Percentiles rank a stretch among this genome's conserved stretches.
These are phyloP conservation scores for Astragalus glycyphyllos DNA, from an alignment of 306 rosid genomes.

Conservation along the genomic window DNA sequence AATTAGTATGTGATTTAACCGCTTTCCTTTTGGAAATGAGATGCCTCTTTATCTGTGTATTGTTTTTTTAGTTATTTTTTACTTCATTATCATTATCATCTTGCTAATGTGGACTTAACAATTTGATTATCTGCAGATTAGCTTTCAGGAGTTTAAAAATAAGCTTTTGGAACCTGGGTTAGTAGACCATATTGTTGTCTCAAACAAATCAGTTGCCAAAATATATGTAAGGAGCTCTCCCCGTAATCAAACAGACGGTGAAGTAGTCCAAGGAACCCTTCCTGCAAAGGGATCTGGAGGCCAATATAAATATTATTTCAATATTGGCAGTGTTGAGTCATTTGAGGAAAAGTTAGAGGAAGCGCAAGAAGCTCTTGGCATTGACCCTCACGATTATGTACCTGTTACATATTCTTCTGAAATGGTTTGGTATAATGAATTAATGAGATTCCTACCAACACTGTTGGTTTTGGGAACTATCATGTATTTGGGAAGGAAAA, in stretches of 20 bases:
- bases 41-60: conserved; percentile 16
- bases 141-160: conserved; percentile 95
- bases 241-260: conserved; percentile 60
- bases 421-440: conserved; percentile 75
- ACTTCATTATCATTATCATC: conserved; percentile 10
- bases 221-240: conserved; percentile 77
- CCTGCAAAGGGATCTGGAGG: conserved; percentile 59
- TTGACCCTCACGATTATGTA: conserved; percentile 81
- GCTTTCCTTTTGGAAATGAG: conserved; percentile 14
- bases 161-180: conserved; percentile 93
- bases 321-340: conserved; percentile 92
- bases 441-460: conserved; percentile 80
- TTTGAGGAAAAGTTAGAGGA: conserved; percentile 98
- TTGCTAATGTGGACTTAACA: conserved; percentile 27
- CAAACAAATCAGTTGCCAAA: conserved; percentile 95
- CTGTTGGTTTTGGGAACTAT: conserved; percentile 73
- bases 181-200: conserved; percentile 87
- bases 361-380: conserved; percentile 85
- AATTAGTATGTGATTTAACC: background rate
- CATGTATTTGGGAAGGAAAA: conserved; percentile 69
- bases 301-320: conserved; percentile 79
- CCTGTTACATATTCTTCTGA: conserved; percentile 89
- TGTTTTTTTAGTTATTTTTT: conserved; percentile 32
- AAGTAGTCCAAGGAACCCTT: conserved; percentile 66
- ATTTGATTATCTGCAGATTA: conserved; percentile 69